Base-by-base conservation (phyloP, 2,329 filamentous ascomycete genomes). In the Trichoderma gracile region DNA sequence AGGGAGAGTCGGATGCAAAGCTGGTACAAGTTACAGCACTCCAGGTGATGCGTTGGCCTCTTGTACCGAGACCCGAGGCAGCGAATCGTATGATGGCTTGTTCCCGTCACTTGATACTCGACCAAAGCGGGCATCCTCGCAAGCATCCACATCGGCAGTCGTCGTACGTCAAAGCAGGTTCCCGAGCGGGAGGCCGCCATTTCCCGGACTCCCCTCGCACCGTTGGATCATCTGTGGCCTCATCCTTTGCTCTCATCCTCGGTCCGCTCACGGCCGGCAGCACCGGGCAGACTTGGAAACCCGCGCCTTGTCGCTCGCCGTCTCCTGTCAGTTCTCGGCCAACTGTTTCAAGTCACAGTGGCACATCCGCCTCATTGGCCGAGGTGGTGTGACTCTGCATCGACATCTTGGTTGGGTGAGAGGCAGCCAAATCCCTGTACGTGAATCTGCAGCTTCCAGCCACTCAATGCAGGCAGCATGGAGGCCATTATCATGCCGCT, bases 361-460 rank as follows among this genome's bases (percentile, higher is more conserved):
- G 49, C 27, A 52, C 49, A 30, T 30, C 49, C 27, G 49, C 25
- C 30, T 27, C 47, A 52, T 25, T 30, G 47, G 47, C 49, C 27
- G 27, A 52, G 58, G 58, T 61, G 58, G 58, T 61, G 58, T 61
- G 58, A 61, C 58, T 45, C 38, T 45, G 46, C 49, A 53, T 27
- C 40, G 23, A 23, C 9, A n/a, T 42, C 52, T 42, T 61, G 25
- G 19, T 3, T 45, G 25, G 47, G 21, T 45, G 42, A 57, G 42
- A 14, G 21, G 42, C 54, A 57, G 33, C 0, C 33, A 14, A 19
- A 19, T 25, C 56, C 58, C 58, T 61, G 58, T 40, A 30, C 27
- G 49, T 21, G 45, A 61, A 53, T 61, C 40, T 61, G 49, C 30
- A 42, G 49, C 58, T 3, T 38, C 33, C 33, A 8, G 33, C 33